Evolutionary conservation across 1,284 basidiomycete species (phyloP).

Genomic region (Ustilago curta): DNA sequence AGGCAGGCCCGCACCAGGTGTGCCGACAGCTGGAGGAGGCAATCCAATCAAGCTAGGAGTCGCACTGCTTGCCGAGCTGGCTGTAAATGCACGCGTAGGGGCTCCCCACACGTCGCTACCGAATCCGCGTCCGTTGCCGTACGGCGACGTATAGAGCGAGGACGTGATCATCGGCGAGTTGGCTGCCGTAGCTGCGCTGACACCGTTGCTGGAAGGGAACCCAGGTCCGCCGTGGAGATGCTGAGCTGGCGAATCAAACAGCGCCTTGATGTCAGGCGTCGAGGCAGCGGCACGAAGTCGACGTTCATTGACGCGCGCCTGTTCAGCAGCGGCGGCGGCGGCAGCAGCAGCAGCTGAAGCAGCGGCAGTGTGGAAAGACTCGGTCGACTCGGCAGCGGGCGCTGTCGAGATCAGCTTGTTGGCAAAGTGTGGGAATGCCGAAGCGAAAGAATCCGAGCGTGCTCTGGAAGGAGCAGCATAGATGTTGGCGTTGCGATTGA

Average conservation of each 20-base stretch:
- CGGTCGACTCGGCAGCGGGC: slow-evolving; percentile 53
- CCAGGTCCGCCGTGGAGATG: slow-evolving; percentile 70
- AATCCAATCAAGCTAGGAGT: slow-evolving; percentile 42
- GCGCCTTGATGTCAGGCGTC: slow-evolving; percentile 92
- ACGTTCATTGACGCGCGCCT: slow-evolving; percentile 76
- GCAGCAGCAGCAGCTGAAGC: slow-evolving; percentile 15
- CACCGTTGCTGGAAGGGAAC: slow-evolving; percentile 53
- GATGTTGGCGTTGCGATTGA: slow-evolving; percentile 77
- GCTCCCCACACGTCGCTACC: slow-evolving; percentile 66
- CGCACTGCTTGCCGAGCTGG: slow-evolving; percentile 39
- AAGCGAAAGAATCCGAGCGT: slow-evolving; percentile 88
- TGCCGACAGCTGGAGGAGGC: slow-evolving; percentile 38
- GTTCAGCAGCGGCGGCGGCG: slow-evolving; percentile 36
- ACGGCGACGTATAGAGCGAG: slow-evolving; percentile 64
- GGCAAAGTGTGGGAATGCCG: slow-evolving; percentile 96
- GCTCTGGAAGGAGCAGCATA: slow-evolving; percentile 69
- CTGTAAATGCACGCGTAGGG: slow-evolving; percentile 49
- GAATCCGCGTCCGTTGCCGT: slow-evolving; percentile 52
- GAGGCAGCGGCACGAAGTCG: slow-evolving; percentile 84
- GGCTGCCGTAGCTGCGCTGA: slow-evolving; percentile 33
- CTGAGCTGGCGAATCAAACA: slow-evolving; percentile 76
- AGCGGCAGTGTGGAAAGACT: slow-evolving; percentile 57
- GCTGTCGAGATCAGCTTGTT: slow-evolving; percentile 78
- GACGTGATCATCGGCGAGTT: slow-evolving; percentile 59
- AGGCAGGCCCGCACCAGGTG: slow-evolving; percentile 18